Base-by-base conservation (phyloP, 2,329 filamentous ascomycete genomes). In the Pyricularia sp. region DNA sequence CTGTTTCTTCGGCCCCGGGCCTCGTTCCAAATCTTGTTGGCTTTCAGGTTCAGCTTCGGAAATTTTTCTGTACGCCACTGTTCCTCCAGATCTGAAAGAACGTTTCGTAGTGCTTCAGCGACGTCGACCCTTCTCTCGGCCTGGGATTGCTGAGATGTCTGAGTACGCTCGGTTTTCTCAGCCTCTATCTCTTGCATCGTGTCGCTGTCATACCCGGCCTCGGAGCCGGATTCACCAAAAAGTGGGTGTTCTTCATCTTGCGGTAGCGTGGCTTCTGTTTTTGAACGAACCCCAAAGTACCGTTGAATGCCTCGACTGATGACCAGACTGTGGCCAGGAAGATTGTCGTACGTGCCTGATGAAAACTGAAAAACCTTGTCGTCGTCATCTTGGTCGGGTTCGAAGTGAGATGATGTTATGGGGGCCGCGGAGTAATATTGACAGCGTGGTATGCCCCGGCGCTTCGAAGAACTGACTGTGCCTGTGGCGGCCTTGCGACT, bases 11-110 rank as follows among this genome's bases (percentile, higher is more conserved):
- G 80, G 67, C 66, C 9, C n/a, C 82, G 85, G 33, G 86, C 86
- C 58, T 82, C 72, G 3, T 76, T 79, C 92, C 92, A 96, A 2
- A 90, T 72, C 3, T 75, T 77, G 74, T 86, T 84, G 0, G 90
- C 90, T 69, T 83, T 88, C 5, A 76, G 76, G 69, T 87, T 79
- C 17, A 86, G 79, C 68, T 81, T 85, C 0, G 87, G 85, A 7
- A 86, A 80, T 71, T 88, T 88, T 1, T 78, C 80, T n/a, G 81
- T 76, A n/a, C 78, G 77, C 91, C 91, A 94, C 4, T 78, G 76
- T 3, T 78, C 74, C 66, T 82, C 81, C 69, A 87, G 82, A 1
- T 81, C 77, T 7, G 88, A 79, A 42, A 94, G 81, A 14, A 86
- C 77, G 0, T 76, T 72, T 3, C 83, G 77, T 26, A 68, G 17